A percentile compares a stretch with the other conserved stretches of the same genome.
These are phyloP conservation scores for Ascochyta rabiei DNA, from an alignment of 2,329 filamentous ascomycete species.

Conservation along the genomic window DNA sequence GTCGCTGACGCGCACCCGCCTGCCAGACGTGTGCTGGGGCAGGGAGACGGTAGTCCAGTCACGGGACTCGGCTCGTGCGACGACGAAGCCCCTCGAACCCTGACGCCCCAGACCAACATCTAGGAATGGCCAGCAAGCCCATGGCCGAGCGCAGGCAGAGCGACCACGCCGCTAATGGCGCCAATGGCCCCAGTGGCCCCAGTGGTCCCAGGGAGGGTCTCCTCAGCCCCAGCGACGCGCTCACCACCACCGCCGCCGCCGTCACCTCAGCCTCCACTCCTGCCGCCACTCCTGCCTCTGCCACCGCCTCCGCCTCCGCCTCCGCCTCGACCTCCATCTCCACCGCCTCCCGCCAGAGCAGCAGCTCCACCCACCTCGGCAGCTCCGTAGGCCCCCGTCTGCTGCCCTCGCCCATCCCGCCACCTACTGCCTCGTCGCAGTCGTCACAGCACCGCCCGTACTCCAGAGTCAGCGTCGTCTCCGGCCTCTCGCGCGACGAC, in stretches of 20 bases:
- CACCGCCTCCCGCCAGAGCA: slow-evolving; percentile 16
- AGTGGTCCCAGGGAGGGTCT: slow-evolving; percentile 8
- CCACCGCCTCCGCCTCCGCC: neutral
- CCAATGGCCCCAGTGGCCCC: neutral
- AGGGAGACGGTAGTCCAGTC: slow-evolving; percentile 11
- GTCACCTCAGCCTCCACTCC: too few species aligned
- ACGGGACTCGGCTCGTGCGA: slow-evolving; percentile 26
- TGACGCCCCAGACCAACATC: slow-evolving; percentile 8
- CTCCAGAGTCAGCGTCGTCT: slow-evolving; percentile 39
- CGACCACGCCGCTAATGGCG: slow-evolving; percentile 34
- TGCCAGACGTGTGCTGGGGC: slow-evolving; percentile 14
- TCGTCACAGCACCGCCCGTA: slow-evolving; percentile 39
- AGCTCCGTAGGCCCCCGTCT: slow-evolving; percentile 23
- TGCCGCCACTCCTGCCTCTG: too few species aligned
- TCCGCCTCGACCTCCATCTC: slow-evolving; percentile 20
- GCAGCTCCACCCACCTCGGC: slow-evolving; percentile 14
- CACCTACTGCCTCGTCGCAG: slow-evolving; percentile 39
- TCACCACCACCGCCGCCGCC: slow-evolving; percentile 5
- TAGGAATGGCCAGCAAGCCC: slow-evolving; percentile 40
- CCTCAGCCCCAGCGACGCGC: slow-evolving; percentile 29
- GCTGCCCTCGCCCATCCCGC: slow-evolving; percentile 42
- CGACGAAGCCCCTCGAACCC: slow-evolving; percentile 26
- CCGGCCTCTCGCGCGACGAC: slow-evolving; percentile 32
- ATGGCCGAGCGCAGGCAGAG: slow-evolving; percentile 37
- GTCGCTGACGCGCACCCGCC: slow-evolving; percentile 16